phyloP scores from a whole-genome alignment of 805 yeast genomes.

The Saccharomyces paradoxus region DNA sequence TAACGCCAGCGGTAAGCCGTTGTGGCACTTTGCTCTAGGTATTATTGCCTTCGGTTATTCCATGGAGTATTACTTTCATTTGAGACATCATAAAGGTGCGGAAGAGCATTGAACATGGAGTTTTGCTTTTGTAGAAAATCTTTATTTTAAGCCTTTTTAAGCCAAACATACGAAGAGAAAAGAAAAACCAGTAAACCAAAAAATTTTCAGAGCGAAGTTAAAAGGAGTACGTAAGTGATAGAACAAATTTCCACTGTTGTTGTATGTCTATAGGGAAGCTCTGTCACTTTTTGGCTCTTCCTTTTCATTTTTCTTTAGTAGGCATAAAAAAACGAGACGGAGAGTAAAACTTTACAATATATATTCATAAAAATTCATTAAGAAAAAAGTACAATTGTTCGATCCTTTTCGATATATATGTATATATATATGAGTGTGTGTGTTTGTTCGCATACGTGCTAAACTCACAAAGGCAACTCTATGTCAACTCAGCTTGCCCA shows the following conservation, averaged over 20 bases:
- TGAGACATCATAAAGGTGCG: conserved; percentile 48
- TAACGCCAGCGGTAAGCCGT: conserved; percentile 76
- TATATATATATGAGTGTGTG: conserved; percentile 1
- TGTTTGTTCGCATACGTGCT: neutral
- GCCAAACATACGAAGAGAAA: neutral
- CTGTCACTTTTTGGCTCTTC: neutral
- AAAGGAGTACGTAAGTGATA: neutral
- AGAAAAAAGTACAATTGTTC: neutral
- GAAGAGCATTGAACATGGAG: conserved; percentile 31
- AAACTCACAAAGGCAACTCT: neutral
- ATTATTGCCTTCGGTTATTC: conserved; percentile 76
- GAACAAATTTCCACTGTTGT: neutral
- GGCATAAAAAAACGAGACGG: neutral
- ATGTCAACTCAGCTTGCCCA: neutral
- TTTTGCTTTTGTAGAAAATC: neutral
- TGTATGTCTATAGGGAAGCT: neutral
- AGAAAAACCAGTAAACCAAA: neutral
- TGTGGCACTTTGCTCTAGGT: conserved; percentile 64
- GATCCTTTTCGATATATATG: neutral
- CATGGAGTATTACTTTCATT: conserved; percentile 89
- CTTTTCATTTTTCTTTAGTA: neutral
- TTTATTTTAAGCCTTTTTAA: neutral
- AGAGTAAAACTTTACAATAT: neutral
- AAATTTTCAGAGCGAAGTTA: neutral
- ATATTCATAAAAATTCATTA: neutral